Evolutionary conservation across 768 basidiomycete genomes (phyloP), one percentile per base, ranked within the genome.

Genomic region (Mycena galericulata): DNA sequence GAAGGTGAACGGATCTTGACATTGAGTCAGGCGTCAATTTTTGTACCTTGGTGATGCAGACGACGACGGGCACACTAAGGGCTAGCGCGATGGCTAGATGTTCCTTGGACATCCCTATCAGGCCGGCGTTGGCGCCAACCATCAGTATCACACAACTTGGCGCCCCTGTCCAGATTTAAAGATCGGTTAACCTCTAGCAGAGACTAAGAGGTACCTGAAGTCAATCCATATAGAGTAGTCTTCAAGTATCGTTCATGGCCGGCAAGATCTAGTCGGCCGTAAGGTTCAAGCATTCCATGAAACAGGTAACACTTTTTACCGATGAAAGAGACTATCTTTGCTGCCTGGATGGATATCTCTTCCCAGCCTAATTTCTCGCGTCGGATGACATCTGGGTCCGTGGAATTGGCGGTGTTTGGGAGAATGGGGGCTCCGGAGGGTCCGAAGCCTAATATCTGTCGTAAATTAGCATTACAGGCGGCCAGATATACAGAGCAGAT

Each of bases 281-380:
- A 24, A 69, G 40, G 26, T 46, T 40, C 47, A 15, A 10, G 38
- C 41, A n/a, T 43, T 51, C 36, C n/a, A 45, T 55, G 11, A 36
- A 46, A 26, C 10, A 49, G 12, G 38, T 12, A 47, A 60, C n/a
- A n/a, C n/a, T 29, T 26, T 79, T 50, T 68, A 91, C 93, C 94
- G 71, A 94, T 97, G 78, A 99, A 99, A 26, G 93, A 94, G 51
- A 98, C 89, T 17, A 99, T 95, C 81, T 99, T 99, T 22, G 95
- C 91, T 0, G 94, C 91, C 72, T 92, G 89, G 24, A 89, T 80
- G 38, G 95, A 94, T 24, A 99, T 98, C 75, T 98, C 93, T 72
- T 98, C 96, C 98, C 98, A 99, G 9, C 91, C 90, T 69, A 98
- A 83, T 79, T 94, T 96, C 82, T 99, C 96, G 24, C 91, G 87